phyloP scores from a whole-genome alignment of 306 rosid species.

The Pterocarpus macrocarpus region DNA sequence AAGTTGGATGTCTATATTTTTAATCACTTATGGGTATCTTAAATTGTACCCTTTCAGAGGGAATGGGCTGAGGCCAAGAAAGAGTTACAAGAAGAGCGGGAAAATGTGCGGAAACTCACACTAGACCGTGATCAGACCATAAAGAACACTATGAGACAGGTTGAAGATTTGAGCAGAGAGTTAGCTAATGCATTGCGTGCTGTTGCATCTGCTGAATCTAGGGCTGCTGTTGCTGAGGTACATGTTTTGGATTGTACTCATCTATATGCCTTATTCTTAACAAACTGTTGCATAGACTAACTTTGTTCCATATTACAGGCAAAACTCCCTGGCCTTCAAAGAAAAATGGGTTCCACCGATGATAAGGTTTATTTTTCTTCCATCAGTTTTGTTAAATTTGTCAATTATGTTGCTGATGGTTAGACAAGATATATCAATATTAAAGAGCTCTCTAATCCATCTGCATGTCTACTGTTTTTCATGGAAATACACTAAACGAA shows the following conservation, averaged over 20 bases:
- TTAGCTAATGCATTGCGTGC: slow-evolving; percentile 74
- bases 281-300: neutral
- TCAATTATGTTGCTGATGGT: slow-evolving; percentile 2
- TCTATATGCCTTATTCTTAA: neutral
- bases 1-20: slow-evolving; percentile 1
- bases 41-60: slow-evolving; percentile 61
- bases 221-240: slow-evolving; percentile 94
- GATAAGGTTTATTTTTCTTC: slow-evolving; percentile 60
- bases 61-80: slow-evolving; percentile 97
- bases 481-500: neutral
- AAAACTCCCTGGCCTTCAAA: slow-evolving; percentile 72
- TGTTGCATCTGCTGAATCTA: slow-evolving; percentile 78
- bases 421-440: neutral
- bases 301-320: slow-evolving; percentile 58
- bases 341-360: slow-evolving; percentile 57
- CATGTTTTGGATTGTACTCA: neutral
- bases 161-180: slow-evolving; percentile 89
- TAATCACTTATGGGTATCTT: neutral
- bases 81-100: slow-evolving; percentile 85
- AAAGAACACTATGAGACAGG: slow-evolving; percentile 72
- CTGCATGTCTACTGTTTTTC: neutral
- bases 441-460: neutral
- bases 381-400: slow-evolving; percentile 14
- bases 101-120: slow-evolving; percentile 67
- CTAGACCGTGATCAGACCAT: slow-evolving; percentile 75